Base-by-base conservation (phyloP, 768 basidiomycete genomes). In the Mycena haematopus region DNA sequence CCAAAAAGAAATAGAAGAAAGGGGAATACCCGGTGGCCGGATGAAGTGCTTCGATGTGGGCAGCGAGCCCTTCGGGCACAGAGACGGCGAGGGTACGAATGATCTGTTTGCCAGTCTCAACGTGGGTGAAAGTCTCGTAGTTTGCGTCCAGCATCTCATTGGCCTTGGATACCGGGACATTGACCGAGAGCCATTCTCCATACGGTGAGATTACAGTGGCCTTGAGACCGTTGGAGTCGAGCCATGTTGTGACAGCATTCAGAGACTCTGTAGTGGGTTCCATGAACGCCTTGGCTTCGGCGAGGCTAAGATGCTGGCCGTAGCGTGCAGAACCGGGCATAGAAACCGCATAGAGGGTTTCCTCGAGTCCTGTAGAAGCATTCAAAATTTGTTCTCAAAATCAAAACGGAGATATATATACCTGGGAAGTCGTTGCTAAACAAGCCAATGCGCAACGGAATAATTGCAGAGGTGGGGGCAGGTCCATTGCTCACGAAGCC, bases 231-330 rank as follows among this genome's bases (percentile, higher is more conserved):
- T 83, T 75, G 1, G 73, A 74, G 0, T 74, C 72, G 1, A 86
- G 69, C 84, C 85, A 86, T 54, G 75, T 74, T 21, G 74, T 74
- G 31, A 73, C 73, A 22, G 66, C 59, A 49, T 82, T 78, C 22
- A 65, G 46, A 21, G 68, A 61, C 25, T 62, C 59, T 73, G 36
- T 81, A 66, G 2, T 51, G 31, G 21, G 25, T 6, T 69, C 36
- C 81, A n/a, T n/a, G n/a, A n/a, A n/a, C n/a, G n/a, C n/a, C n/a
- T n/a, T 76, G 1, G 80, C 79, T 66, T 85, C 79, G 38, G 76
- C 78, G 67, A 79, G 80, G 31, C 80, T 75, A 42, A 85, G 71
- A 64, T 76, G 67, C 0, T 67, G 67, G 5, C 76, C 78, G 56
- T 79, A 79, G 52, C 72, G 73, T 13, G 67, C 38, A 40, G 76